Percentiles rank a stretch among this genome's conserved stretches.
Evolutionary conservation across 257 asterid species (phyloP).

Genomic region (Forsythia viridissima): DNA sequence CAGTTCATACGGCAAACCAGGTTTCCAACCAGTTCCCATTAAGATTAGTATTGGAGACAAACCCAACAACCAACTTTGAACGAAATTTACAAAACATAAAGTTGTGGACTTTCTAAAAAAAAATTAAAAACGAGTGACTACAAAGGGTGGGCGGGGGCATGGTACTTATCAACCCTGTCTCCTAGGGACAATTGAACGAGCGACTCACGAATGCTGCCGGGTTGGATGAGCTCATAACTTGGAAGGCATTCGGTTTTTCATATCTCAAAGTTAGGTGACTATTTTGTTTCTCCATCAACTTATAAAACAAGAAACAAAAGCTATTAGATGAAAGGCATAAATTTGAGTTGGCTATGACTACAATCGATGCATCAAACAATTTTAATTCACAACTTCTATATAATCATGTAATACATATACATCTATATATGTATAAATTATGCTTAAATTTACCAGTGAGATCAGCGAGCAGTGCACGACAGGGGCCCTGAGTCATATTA

Average conservation of each 20-base stretch:
- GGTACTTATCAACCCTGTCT: neutral
- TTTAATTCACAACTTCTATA: too few relatives aligned
- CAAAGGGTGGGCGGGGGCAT: neutral
- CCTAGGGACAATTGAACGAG: neutral
- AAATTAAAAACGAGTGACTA: neutral
- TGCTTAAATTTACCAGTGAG: conserved; percentile 53
- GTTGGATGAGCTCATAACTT: neutral
- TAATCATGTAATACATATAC: neutral
- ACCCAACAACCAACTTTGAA: neutral
- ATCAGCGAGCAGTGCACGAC: conserved; percentile 90
- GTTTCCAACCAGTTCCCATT: neutral
- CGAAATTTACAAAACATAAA: too few relatives aligned
- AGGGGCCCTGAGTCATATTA: conserved; percentile 88
- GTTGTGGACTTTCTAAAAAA: too few relatives aligned
- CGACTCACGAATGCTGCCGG: neutral
- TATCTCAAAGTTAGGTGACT: neutral
- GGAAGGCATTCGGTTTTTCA: neutral
- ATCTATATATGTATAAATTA: neutral
- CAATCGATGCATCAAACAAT: neutral
- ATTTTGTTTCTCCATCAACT: neutral
- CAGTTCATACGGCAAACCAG: neutral
- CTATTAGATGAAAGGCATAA: neutral
- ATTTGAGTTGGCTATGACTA: neutral
- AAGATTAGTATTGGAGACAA: neutral
- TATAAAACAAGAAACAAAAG: neutral